Percentiles rank a stretch among this genome's conserved stretches.
These are phyloP conservation scores for Isatis tinctoria DNA, from an alignment of 345 rosid species.

Conservation along the genomic window DNA sequence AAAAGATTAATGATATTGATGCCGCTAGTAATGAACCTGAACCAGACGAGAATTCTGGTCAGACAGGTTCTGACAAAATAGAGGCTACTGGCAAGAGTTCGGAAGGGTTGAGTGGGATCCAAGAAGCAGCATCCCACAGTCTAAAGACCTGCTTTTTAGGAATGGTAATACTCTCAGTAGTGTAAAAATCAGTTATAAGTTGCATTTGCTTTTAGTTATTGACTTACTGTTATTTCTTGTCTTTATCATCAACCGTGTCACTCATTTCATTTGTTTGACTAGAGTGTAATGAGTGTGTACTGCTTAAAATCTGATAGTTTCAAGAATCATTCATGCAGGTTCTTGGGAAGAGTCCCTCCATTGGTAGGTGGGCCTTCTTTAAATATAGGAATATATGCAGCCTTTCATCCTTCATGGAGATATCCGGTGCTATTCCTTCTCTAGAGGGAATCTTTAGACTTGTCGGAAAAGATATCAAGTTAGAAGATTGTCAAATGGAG, in stretches of 20 bases:
- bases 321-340: slow-evolving; percentile 46
- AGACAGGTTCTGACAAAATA: slow-evolving; percentile 32
- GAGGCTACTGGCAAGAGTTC: slow-evolving; percentile 31
- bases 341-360: slow-evolving; percentile 50
- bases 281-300: neutral
- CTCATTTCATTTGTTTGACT: slow-evolving; percentile 7
- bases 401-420: slow-evolving; percentile 45
- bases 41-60: slow-evolving; percentile 35
- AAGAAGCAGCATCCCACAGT: slow-evolving; percentile 35
- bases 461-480: slow-evolving; percentile 37
- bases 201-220: neutral
- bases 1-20: slow-evolving; percentile 41
- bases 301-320: slow-evolving; percentile 20
- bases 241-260: neutral
- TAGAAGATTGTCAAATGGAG: slow-evolving; percentile 47
- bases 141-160: slow-evolving; percentile 59
- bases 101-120: slow-evolving; percentile 31
- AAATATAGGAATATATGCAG: slow-evolving; percentile 55
- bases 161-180: slow-evolving; percentile 50
- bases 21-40: slow-evolving; percentile 36
- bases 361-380: slow-evolving; percentile 62
- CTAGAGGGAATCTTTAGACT: slow-evolving; percentile 55
- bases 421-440: slow-evolving; percentile 44
- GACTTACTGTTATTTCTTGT: neutral
- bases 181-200: slow-evolving; percentile 10